Evolutionary conservation across 2,329 filamentous ascomycete genomes (phyloP), one percentile per base, ranked within the genome.

Genomic region (Orbilia quercus): DNA sequence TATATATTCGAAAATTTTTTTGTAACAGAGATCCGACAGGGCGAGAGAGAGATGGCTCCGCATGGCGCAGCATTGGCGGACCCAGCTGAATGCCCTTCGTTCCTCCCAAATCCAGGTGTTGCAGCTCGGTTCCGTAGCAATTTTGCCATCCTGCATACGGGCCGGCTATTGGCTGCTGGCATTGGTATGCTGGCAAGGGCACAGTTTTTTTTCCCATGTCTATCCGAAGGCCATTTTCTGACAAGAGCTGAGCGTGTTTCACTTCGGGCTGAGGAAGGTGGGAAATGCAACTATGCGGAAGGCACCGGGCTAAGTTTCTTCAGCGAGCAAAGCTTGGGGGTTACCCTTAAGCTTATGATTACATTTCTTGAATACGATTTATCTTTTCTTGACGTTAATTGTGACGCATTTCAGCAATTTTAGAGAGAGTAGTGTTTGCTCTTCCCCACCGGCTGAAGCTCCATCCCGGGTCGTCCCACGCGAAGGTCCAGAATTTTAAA

Each of bases 21-120:
- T 53, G 53, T 64, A 54, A 73, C 69, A 66, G 42, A 73, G 50
- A 66, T 73, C 69, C 69, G 69, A 73, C 69, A 66, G 28, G 34
- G 69, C 69, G 69, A 64, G 66, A 47, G 50, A n/a, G n/a, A n/a
- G n/a, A n/a, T n/a, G n/a, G 34, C 53, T 31, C 31, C 54, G 60
- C 62, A 45, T 58, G 67, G 54, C 54, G 20, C 55, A 31, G 28
- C 28, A 31, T 31, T 31, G 28, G 28, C 28, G 28, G 28, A 31
- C 60, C 60, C 60, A 34, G 60, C 63, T 59, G 53, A 67, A 28
- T 59, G 28, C 45, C 40, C 16, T 22, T 53, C 36, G 7, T 18
- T 16, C 50, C 36, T 54, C 50, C 54, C 58, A 42, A 57, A 62
- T 54, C 65, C 48, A 62, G 57, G 57, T 40, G 48, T 45, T 57